Evolutionary conservation across 345 rosid species (phyloP), one percentile per base, ranked within the genome.

Genomic region (Salix viminalis): DNA sequence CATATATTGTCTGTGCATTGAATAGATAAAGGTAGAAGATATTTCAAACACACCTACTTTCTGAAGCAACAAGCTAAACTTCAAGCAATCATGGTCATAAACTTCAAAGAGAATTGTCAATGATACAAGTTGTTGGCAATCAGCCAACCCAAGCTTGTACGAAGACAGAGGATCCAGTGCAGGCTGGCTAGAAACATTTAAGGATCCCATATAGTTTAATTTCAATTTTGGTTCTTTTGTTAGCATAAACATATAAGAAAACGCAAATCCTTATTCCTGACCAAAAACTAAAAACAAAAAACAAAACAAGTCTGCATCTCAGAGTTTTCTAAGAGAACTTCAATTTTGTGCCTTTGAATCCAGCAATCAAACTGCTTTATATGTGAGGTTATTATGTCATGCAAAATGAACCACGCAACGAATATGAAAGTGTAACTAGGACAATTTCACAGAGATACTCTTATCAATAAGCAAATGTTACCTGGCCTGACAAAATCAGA

Each of bases 401-500:
- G 2, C 42, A 39, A 39, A 39, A 39, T 39, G 10, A 41, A 41
- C 2, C 44, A 0, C 12, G 11, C 12, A 41, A 41, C 44, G 44
- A 41, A 8, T 0, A 41, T 0, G 37, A 34, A 34, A 34, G 37
- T 34, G 37, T 34, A 34, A 34, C 39, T 9, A 41, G 44, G 44
- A 41, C 44, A 41, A 41, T 41, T 41, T 9, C 44, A 41, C 44
- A 41, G 44, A 68, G 62, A 13, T 34, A n/a, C 28, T 21, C 7
- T 73, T 70, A 34, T 73, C 42, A 28, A n/a, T 50, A 70, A 76
- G 48, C 60, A 68, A 71, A 62, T 34, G 37, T 34, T 69, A 92
- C 97, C 97, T 80, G 95, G 91, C 83, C 85, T 84, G 60, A 82
- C 82, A 83, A 84, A 95, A 82, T 95, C 97, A 77, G 97, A 92